Evolutionary conservation across 768 basidiomycete species (phyloP), one percentile per base, ranked within the genome.

Genomic region (Kwoniella sp.): DNA sequence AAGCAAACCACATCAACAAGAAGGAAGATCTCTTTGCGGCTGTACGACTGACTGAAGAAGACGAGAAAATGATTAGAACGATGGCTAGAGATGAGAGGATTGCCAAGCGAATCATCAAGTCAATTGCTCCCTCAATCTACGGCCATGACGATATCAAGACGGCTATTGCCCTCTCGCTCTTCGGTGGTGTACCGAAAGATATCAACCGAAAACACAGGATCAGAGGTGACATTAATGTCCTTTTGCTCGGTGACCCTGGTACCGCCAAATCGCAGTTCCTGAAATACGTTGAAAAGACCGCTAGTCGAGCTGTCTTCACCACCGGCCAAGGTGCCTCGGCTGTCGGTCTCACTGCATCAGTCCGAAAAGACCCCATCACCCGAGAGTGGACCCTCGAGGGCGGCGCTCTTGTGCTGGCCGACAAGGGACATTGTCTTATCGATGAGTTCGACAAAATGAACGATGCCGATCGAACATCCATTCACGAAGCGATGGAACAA

Each of bases 391-490:
- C 96, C 2, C 85, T 99, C 28, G 96, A 99, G 81, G 96, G 96
- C 15, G 96, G 96, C 9, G 96, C 96, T 1, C 85, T 99, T 11
- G 96, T 99, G n/a, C 85, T 99, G 22, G 96, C 96, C 1, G 96
- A 99, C 82, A 96, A 95, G 82, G 96, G 96, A 13, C 92, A 90
- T 28, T 98, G 96, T 77, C 84, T 98, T 38, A 99, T 99, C 71
- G 96, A 99, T 82, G 96, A 98, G 81, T 98, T 99, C 80, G 96
- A 99, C 84, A 99, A 99, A 85, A 99, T 99, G 96, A 98, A 98
- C 82, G 96, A 98, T 74, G 86, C 92, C 17, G 95, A 99, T 80
- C 86, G 95, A 73, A 98, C 94, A 17, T 96, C 93, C 3, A 98
- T 99, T 74, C 96, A 98, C 84, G 96, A 99, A 81, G 96, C 96